phyloP scores from a whole-genome alignment of 306 rosid genomes.

The Quercus robur region DNA sequence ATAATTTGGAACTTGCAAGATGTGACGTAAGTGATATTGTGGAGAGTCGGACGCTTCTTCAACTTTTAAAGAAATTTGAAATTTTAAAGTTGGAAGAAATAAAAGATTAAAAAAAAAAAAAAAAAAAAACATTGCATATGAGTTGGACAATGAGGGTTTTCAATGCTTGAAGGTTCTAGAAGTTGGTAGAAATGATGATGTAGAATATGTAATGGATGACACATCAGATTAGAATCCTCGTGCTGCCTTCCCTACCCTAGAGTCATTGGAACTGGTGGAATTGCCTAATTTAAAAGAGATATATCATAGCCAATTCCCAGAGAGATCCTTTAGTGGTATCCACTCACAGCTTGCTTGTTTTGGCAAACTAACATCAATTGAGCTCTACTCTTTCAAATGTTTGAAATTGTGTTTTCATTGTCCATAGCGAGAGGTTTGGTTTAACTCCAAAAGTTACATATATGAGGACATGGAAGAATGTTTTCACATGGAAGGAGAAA shows the following conservation, averaged over 20 bases:
- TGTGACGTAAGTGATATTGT: neutral
- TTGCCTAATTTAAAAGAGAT: neutral
- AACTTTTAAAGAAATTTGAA: slow-evolving; percentile 11
- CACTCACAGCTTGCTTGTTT: too few relatives aligned
- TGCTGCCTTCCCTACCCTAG: neutral
- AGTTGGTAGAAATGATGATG: neutral
- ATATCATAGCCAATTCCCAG: neutral
- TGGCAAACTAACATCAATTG: neutral
- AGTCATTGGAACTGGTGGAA: neutral
- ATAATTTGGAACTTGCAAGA: neutral
- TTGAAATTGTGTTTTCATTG: too few relatives aligned
- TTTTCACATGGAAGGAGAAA: too few relatives aligned
- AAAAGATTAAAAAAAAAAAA: too few relatives aligned
- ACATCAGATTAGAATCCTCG: neutral
- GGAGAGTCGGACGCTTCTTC: slow-evolving; percentile 1
- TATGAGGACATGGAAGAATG: too few relatives aligned
- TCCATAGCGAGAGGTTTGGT: too few relatives aligned
- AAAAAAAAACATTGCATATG: neutral
- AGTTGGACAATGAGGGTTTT: slow-evolving; percentile 11
- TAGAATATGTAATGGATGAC: slow-evolving; percentile 8
- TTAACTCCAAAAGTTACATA: too few relatives aligned
- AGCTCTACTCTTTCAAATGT: too few relatives aligned
- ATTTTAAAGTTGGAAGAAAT: neutral
- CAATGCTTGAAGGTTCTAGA: slow-evolving; percentile 1
- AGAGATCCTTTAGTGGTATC: neutral